These are phyloP conservation scores for Dianthus caryophyllus DNA, from an alignment of 148 eudicot species.

Conservation along the genomic window DNA sequence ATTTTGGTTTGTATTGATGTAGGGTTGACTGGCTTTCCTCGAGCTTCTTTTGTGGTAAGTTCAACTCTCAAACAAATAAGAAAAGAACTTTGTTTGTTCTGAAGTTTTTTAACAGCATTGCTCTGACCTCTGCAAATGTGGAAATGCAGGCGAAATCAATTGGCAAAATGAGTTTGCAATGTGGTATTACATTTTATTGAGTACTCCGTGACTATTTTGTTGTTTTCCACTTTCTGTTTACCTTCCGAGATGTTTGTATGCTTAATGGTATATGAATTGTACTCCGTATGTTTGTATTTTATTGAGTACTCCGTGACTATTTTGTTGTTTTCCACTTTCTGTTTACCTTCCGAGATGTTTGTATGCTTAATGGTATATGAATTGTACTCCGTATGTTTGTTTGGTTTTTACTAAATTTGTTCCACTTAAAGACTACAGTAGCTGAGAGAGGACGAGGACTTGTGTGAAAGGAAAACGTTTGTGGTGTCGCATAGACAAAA, in stretches of 20 bases:
- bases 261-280: too few relatives aligned
- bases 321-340: neutral
- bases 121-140: conserved; percentile 6
- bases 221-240: neutral
- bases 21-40: conserved; percentile 54
- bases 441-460: neutral
- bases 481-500: neutral
- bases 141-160: conserved; percentile 57
- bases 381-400: neutral
- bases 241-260: neutral
- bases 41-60: conserved; percentile 62
- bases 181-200: conserved; percentile 36
- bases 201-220: neutral
- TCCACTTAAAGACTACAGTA: neutral
- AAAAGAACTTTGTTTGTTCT: neutral
- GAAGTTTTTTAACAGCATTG: neutral
- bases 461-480: neutral
- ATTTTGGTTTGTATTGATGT: neutral
- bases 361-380: neutral
- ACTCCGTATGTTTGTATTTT: too few relatives aligned
- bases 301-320: neutral
- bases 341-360: neutral
- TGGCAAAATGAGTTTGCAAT: conserved; percentile 46
- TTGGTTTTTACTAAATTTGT: neutral
- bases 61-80: neutral